Percentiles rank a stretch among this genome's conserved stretches.
Evolutionary conservation across 371 early-diverging fungal species (phyloP).

Genomic region (Fennellomyces sp.): DNA sequence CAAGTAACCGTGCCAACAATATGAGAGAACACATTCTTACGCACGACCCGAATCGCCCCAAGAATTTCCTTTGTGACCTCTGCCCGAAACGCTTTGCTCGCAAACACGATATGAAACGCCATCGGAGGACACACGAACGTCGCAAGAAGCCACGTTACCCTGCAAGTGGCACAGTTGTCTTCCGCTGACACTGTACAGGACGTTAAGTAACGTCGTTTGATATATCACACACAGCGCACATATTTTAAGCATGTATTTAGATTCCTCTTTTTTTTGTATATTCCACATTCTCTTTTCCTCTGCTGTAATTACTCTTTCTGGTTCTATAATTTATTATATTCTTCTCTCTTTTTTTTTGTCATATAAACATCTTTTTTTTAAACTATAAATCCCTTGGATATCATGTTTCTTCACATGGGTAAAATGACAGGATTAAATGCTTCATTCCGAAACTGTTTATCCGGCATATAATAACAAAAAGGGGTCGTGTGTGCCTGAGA

Average conservation of each 20-base stretch:
- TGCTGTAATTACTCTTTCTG: background rate
- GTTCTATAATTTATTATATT: background rate
- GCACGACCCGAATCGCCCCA: conserved; percentile 43
- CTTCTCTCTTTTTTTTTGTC: background rate
- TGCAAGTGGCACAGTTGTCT: conserved; percentile 1
- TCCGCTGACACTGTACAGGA: conserved; percentile 2
- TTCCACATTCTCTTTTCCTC: background rate
- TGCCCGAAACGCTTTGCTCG: conserved; percentile 68
- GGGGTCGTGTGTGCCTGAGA: too few relatives aligned
- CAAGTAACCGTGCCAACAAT: conserved; percentile 44
- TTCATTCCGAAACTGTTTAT: too few relatives aligned
- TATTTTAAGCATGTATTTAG: background rate
- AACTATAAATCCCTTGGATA: too few relatives aligned
- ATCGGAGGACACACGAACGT: conserved; percentile 33
- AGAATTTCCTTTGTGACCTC: conserved; percentile 34
- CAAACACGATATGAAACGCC: conserved; percentile 73
- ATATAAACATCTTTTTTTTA: conserved; percentile 2
- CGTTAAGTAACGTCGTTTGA: background rate
- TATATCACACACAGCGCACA: background rate
- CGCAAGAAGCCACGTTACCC: conserved; percentile 7
- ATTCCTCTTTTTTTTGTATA: background rate
- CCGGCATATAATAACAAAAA: too few relatives aligned
- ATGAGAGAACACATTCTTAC: conserved; percentile 48
- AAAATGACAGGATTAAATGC: too few relatives aligned
- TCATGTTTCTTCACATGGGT: too few relatives aligned